Conservation (phyloP, 2,329 filamentous ascomycete genomes). For the Pseudonectria buxi region DNA sequence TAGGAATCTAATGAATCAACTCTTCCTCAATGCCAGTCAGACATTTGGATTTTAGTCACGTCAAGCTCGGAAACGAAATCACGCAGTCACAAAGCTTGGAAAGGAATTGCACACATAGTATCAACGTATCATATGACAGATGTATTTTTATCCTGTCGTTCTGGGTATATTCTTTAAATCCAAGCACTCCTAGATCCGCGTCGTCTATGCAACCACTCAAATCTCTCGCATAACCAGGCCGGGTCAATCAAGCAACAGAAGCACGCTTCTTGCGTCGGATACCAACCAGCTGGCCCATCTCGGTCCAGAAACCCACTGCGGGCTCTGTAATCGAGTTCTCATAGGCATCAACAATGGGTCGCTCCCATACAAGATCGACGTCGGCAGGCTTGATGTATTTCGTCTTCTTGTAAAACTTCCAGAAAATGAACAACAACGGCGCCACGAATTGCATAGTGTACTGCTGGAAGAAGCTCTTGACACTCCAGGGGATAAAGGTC, state of each 20-base stretch:
- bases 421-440: constrained; percentile 48
- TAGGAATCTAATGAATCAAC: too few relatives aligned
- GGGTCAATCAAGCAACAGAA: not conserved
- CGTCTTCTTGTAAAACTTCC: constrained; percentile 59
- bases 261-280: constrained; percentile 8
- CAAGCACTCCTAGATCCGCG: constrained; percentile 3
- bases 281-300: constrained; percentile 39
- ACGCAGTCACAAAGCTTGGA: too few relatives aligned
- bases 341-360: constrained; percentile 52
- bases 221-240: constrained; percentile 1
- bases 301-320: constrained; percentile 49
- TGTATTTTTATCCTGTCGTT: constrained; percentile 4
- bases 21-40: too few relatives aligned
- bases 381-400: constrained; percentile 46
- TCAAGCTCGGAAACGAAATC: too few relatives aligned
- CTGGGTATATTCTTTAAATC: constrained; percentile 20
- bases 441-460: constrained; percentile 53
- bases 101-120: too few relatives aligned
- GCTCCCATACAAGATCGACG: constrained; percentile 54
- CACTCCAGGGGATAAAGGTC: constrained; percentile 42
- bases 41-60: too few relatives aligned
- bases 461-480: constrained; percentile 42
- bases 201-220: not conserved
- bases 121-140: too few relatives aligned
- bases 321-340: constrained; percentile 43